Conservation (phyloP, 164 flowering plant species). For the Akebia trifoliata region DNA sequence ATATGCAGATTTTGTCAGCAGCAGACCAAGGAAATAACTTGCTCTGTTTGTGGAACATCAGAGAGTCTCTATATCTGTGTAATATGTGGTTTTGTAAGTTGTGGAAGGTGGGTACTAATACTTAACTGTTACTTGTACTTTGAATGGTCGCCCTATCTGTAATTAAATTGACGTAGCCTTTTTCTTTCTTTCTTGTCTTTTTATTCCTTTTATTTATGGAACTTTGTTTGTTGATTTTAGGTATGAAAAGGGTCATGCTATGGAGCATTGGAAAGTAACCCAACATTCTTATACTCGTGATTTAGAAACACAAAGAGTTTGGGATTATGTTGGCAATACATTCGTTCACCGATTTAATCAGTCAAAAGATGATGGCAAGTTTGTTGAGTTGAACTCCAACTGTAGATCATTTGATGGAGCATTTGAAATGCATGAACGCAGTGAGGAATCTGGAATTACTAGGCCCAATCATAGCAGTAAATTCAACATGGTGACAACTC, state of each 20-base stretch:
- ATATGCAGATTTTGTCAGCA: slow-evolving; percentile 84
- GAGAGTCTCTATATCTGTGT: slow-evolving; percentile 83
- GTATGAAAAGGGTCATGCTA: slow-evolving; percentile 88
- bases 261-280: slow-evolving; percentile 76
- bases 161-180: too few relatives aligned
- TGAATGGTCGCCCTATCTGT: too few relatives aligned
- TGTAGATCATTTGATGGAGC: slow-evolving; percentile 59
- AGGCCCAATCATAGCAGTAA: slow-evolving; percentile 67
- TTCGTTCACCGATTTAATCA: slow-evolving; percentile 92
- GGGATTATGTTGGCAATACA: slow-evolving; percentile 97
- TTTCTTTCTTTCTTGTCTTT: too few relatives aligned
- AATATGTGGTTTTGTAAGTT: slow-evolving; percentile 94
- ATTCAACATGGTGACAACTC: slow-evolving; percentile 82
- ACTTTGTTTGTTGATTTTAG: slow-evolving; percentile 33
- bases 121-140: background rate
- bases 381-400: slow-evolving; percentile 14
- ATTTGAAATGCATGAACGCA: slow-evolving; percentile 29
- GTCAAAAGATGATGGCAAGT: slow-evolving; percentile 37
- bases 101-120: slow-evolving; percentile 9
- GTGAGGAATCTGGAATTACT: slow-evolving; percentile 53
- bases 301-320: slow-evolving; percentile 71
- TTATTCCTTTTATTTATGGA: too few relatives aligned
- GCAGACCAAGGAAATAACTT: slow-evolving; percentile 71
- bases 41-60: slow-evolving; percentile 70
- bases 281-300: slow-evolving; percentile 90